Percentiles rank a stretch among this genome's conserved stretches.
These are phyloP conservation scores for Cryptosporidium sp. DNA, from an alignment of 169 alveolate species.

Conservation along the genomic window DNA sequence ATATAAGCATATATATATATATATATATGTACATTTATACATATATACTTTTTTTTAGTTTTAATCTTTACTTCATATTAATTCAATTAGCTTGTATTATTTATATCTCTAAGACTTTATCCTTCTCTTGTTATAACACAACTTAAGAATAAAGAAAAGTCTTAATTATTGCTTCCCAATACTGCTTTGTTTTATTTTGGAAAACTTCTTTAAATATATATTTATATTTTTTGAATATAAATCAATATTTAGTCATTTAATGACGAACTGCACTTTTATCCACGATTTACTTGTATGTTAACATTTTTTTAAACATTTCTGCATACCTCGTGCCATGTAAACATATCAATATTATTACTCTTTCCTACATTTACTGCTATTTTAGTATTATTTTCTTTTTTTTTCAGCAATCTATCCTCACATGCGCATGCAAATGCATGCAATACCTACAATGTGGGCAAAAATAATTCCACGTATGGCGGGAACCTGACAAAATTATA, in stretches of 20 bases:
- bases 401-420: constrained; percentile 20
- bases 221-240: neutral
- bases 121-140: neutral
- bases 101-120: neutral
- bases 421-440: constrained; percentile 62
- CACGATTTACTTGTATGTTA: constrained; percentile 59
- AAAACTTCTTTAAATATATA: neutral
- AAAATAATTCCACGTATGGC: constrained; percentile 52
- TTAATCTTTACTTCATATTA: neutral
- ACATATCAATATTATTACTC: constrained; percentile 27
- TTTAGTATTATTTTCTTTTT: constrained; percentile 14
- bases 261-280: constrained; percentile 59
- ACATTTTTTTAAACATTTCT: constrained; percentile 49
- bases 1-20: neutral
- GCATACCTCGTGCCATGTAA: constrained; percentile 67
- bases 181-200: neutral
- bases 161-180: neutral
- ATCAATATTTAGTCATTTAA: constrained; percentile 38
- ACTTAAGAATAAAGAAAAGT: neutral
- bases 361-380: constrained; percentile 40
- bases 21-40: neutral
- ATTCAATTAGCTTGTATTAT: constrained; percentile 10
- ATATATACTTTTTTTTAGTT: neutral
- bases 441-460: constrained; percentile 42
- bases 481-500: constrained; percentile 9